Conservation (phyloP, 83 land plant genomes). For the Picea mariana region DNA sequence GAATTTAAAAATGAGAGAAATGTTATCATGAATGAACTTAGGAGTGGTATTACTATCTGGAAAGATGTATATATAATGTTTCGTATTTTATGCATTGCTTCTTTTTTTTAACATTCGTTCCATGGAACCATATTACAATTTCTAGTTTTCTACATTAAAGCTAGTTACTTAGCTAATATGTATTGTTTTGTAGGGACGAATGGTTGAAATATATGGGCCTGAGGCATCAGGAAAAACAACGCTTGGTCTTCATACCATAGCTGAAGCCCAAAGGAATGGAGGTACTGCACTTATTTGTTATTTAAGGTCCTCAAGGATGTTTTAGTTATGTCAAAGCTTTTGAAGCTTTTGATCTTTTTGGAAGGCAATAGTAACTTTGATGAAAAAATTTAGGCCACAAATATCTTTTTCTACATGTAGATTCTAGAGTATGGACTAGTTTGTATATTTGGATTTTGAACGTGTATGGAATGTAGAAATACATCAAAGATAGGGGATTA, state of each 20-base stretch:
- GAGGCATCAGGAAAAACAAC: slow-evolving; percentile 96
- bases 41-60: background rate
- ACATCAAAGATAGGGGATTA: background rate
- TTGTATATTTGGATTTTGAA: background rate
- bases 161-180: background rate
- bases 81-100: background rate
- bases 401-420: background rate
- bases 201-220: slow-evolving; percentile 87
- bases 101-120: background rate
- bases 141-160: background rate
- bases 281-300: slow-evolving; percentile 26
- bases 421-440: no score
- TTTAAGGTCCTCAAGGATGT: background rate
- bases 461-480: background rate
- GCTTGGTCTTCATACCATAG: slow-evolving; percentile 81
- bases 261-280: slow-evolving; percentile 88
- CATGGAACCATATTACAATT: background rate
- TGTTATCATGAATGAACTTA: background rate
- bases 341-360: background rate
- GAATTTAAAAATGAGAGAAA: background rate
- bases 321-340: background rate
- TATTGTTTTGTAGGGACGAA: slow-evolving; percentile 63
- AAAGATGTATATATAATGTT: background rate
- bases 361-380: no score
- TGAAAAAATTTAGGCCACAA: background rate